Evolutionary conservation across 306 rosid species (phyloP).

Genomic region (Trifolium subterraneum): DNA sequence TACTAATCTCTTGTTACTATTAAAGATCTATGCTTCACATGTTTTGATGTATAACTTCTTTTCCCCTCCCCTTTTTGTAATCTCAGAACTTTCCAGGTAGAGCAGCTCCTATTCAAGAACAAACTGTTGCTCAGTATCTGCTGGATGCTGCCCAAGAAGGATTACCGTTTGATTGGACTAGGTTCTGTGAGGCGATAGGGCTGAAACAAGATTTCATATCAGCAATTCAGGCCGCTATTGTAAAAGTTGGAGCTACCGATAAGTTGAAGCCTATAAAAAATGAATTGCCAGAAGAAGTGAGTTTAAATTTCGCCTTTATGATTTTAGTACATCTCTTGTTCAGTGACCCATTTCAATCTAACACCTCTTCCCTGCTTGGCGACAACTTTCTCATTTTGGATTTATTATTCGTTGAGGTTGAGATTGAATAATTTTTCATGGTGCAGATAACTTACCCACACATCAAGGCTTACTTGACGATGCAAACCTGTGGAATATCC

Average conservation of each 20-base stretch:
- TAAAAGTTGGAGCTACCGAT: slow-evolving; percentile 75
- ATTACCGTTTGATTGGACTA: slow-evolving; percentile 72
- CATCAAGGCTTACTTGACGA: slow-evolving; percentile 64
- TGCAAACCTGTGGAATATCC: slow-evolving; percentile 60
- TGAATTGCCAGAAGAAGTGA: slow-evolving; percentile 82
- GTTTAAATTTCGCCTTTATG: slow-evolving; percentile 41
- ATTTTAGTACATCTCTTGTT: slow-evolving; percentile 25
- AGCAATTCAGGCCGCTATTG: slow-evolving; percentile 65
- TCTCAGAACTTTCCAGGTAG: slow-evolving; percentile 70
- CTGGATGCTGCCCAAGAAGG: slow-evolving; percentile 84
- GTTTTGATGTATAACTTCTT: slow-evolving; percentile 32
- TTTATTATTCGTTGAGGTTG: slow-evolving; percentile 29
- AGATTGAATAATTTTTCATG: slow-evolving; percentile 38
- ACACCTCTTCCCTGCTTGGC: background rate
- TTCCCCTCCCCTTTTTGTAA: slow-evolving; percentile 24
- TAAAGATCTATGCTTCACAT: slow-evolving; percentile 20
- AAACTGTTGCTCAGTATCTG: slow-evolving; percentile 72
- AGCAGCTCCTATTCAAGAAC: slow-evolving; percentile 82
- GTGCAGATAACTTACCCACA: slow-evolving; percentile 71
- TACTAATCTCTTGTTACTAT: slow-evolving; percentile 7
- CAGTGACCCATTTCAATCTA: slow-evolving; percentile 11
- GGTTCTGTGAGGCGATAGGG: slow-evolving; percentile 63
- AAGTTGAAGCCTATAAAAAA: slow-evolving; percentile 88
- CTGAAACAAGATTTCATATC: slow-evolving; percentile 52
- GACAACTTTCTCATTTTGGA: slow-evolving; percentile 7